Evolutionary conservation across 768 basidiomycete species (phyloP), one percentile per base, ranked within the genome.

Genomic region (Asterophora lycoperdoides): DNA sequence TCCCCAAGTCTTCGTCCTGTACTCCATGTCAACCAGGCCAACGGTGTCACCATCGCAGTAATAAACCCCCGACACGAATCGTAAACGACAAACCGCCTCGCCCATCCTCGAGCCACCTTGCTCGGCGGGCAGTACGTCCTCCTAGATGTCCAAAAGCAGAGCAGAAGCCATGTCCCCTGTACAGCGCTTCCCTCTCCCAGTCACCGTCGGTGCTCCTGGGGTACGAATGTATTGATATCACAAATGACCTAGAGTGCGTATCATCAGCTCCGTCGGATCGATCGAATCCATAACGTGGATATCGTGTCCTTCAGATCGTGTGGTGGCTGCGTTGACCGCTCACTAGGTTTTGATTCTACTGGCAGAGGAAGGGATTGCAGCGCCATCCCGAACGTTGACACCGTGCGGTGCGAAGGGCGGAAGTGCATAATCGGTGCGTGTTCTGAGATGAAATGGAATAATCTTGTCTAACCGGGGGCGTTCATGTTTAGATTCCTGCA

Each of bases 281-380:
- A 32, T 10, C 30, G 30, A 7, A 5, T 29, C 10, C 35, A 34
- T 11, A 33, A 9, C 17, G 6, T 28, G 11, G 14, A 26, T 29
- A 30, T 19, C 9, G 38, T 19, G 20, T 14, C 41, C 8, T 36
- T 1, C 43, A 67, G 64, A 49, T 64, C 66, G 8, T 68, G 66
- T 32, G 64, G 66, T 8, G 64, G 62, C 1, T 68, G 66, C 40
- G 55, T 60, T 14, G 44, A 53, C 14, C 47, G 41, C 8, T 23
- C 53, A 11, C 53, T 52, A 11, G 14, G 35, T 2, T 58, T 56
- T 36, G 48, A 46, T 14, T 65, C 59, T n/a, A 18, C 34, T 7
- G 18, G 17, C 2, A 15, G 23, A 10, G 63, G 74, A 1, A 55
- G 70, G 34, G 74, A 76, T 57, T 77, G 76, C 59, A 73, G 70